Evolutionary conservation across 2,329 filamentous ascomycete species (phyloP).

Genomic region (Ophiostoma australiae): DNA sequence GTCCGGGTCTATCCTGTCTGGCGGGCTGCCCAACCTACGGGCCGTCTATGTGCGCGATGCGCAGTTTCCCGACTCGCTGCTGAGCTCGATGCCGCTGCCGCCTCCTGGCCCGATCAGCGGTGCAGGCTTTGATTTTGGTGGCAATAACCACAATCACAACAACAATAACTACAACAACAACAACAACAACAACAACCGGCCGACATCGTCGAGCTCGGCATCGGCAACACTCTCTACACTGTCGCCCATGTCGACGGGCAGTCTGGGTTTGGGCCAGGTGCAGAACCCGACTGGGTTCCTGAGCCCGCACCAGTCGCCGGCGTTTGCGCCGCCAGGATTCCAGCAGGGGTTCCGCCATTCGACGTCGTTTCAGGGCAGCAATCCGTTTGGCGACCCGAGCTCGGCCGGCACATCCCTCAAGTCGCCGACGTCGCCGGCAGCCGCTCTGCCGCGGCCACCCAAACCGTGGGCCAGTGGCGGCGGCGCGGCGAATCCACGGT

Average conservation of each 20-base stretch:
- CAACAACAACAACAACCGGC: constrained; percentile 26
- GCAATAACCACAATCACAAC: constrained; percentile 14
- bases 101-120: constrained; percentile 42
- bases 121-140: constrained; percentile 32
- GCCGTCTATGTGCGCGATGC: constrained; percentile 83
- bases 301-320: constrained; percentile 25
- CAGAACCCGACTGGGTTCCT: constrained; percentile 33
- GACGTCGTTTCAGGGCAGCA: constrained; percentile 7
- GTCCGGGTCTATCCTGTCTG: constrained; percentile 71
- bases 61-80: constrained; percentile 72
- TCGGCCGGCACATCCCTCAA: background rate
- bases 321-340: constrained; percentile 14
- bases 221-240: constrained; percentile 27
- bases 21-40: constrained; percentile 66
- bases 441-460: constrained; percentile 19
- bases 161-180: background rate
- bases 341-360: constrained; percentile 16
- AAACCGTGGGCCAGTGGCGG: constrained; percentile 28
- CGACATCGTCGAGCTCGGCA: constrained; percentile 34
- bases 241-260: constrained; percentile 27
- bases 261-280: background rate
- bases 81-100: constrained; percentile 55
- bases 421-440: constrained; percentile 16
- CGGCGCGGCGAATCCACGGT: constrained; percentile 38
- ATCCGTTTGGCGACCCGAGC: constrained; percentile 22